Conservation (phyloP, 2,329 filamentous ascomycete genomes). For the Trichoderma sp. region DNA sequence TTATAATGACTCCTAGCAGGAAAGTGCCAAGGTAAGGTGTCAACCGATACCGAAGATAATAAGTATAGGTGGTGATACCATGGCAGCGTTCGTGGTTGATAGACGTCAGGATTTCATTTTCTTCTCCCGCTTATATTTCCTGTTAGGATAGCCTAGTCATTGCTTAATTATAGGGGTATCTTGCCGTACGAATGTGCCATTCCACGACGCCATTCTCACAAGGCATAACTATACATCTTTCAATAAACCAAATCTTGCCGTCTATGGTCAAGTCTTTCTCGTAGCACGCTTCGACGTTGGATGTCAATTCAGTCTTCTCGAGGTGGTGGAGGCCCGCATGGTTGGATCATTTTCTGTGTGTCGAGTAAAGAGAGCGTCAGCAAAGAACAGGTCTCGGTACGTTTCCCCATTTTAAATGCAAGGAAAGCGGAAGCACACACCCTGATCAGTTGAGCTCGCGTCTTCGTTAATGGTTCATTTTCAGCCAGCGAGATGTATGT, state of each 20-base stretch:
- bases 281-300: not conserved
- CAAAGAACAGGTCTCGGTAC: not conserved
- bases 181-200: not conserved
- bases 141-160: not conserved
- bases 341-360: slow-evolving; percentile 64
- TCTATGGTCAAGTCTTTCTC: not conserved
- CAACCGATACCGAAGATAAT: too few relatives aligned
- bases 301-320: slow-evolving; percentile 50
- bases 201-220: not conserved
- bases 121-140: not conserved
- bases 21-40: too few relatives aligned
- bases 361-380: slow-evolving; percentile 7
- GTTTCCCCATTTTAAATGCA: too few relatives aligned
- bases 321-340: slow-evolving; percentile 55
- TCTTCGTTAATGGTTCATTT: slow-evolving; percentile 78
- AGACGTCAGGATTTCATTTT: not conserved
- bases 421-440: slow-evolving; percentile 35
- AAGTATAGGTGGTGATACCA: not conserved
- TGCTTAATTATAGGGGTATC: slow-evolving; percentile 3
- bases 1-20: too few relatives aligned
- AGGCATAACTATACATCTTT: not conserved
- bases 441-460: slow-evolving; percentile 76
- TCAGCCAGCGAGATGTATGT: slow-evolving; percentile 87
- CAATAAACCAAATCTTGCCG: not conserved
- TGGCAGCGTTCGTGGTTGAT: not conserved